Evolutionary conservation across 2,329 filamentous ascomycete genomes (phyloP).

Genomic region (Nectriaceae sp.): DNA sequence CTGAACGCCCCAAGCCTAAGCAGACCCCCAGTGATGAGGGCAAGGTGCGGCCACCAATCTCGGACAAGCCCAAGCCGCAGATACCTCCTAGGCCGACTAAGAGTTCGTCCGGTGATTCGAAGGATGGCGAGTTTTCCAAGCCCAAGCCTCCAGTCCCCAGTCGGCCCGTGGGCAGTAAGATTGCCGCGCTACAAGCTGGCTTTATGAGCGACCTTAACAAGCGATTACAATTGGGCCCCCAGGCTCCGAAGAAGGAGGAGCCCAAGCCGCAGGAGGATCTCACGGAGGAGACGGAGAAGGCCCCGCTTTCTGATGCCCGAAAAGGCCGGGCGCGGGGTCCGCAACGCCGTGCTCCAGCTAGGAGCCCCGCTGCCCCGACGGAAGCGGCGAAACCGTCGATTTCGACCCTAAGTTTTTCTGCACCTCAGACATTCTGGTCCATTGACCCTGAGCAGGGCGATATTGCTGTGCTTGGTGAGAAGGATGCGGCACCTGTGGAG

Average conservation of each 20-base stretch:
- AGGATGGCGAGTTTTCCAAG: constrained; percentile 56
- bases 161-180: constrained; percentile 79
- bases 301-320: constrained; percentile 82
- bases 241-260: constrained; percentile 75
- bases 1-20: constrained; percentile 57
- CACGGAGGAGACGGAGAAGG: constrained; percentile 65
- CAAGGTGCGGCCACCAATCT: constrained; percentile 44
- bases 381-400: constrained; percentile 32
- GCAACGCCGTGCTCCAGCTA: constrained; percentile 69
- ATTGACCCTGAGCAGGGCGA: constrained; percentile 53
- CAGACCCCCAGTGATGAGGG: constrained; percentile 39
- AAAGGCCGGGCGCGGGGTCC: constrained; percentile 91
- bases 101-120: constrained; percentile 39
- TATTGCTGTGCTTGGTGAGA: constrained; percentile 31
- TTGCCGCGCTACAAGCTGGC: constrained; percentile 84
- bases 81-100: constrained; percentile 66
- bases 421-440: constrained; percentile 51
- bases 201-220: constrained; percentile 95
- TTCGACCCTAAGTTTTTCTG: constrained; percentile 48
- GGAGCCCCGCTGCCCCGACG: constrained; percentile 43
- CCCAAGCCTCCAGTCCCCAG: constrained; percentile 79
- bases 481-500: constrained; percentile 12
- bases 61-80: constrained; percentile 59
- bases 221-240: constrained; percentile 83
- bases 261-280: constrained; percentile 56